A percentile compares a stretch with the other conserved stretches of the same genome.
phyloP scores from a whole-genome alignment of 805 yeast species.

The Isabelozyma heimii region DNA sequence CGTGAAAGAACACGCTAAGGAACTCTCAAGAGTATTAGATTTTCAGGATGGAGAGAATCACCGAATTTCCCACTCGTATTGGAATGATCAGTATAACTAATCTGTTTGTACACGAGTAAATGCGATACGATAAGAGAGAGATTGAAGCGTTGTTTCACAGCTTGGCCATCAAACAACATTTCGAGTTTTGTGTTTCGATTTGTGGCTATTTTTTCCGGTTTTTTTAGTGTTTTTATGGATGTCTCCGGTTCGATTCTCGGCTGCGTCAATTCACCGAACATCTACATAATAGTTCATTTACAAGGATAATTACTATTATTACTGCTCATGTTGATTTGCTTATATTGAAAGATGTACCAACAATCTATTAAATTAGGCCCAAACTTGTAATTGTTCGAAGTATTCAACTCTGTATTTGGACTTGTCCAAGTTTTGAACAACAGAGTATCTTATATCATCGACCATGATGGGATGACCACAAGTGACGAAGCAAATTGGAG shows the following conservation, averaged over 20 bases:
- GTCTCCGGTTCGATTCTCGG: too few relatives aligned
- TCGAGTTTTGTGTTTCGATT: background rate
- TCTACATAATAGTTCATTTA: too few relatives aligned
- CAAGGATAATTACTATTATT: too few relatives aligned
- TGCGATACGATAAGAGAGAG: conserved; percentile 45
- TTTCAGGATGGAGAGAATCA: conserved; percentile 50
- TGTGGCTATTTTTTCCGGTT: too few relatives aligned
- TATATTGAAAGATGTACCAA: background rate
- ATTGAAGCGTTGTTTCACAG: conserved; percentile 21
- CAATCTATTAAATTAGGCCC: conserved; percentile 7
- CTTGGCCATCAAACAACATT: background rate
- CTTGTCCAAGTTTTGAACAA: conserved; percentile 17
- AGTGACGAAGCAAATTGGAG: conserved; percentile 18
- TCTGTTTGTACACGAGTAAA: conserved; percentile 42
- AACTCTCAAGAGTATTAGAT: conserved; percentile 52
- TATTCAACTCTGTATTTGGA: conserved; percentile 28
- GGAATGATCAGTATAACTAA: conserved; percentile 1
- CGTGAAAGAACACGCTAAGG: conserved; percentile 51
- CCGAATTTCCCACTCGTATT: conserved; percentile 64
- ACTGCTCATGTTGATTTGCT: background rate
- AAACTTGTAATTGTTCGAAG: conserved; percentile 27
- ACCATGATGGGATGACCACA: conserved; percentile 26
- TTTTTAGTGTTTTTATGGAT: too few relatives aligned
- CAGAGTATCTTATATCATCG: conserved; percentile 24
- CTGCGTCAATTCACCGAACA: too few relatives aligned